Percentiles rank a stretch among this genome's conserved stretches.
Evolutionary conservation across 345 rosid species (phyloP).

Genomic region (Citrus mangshanensis): DNA sequence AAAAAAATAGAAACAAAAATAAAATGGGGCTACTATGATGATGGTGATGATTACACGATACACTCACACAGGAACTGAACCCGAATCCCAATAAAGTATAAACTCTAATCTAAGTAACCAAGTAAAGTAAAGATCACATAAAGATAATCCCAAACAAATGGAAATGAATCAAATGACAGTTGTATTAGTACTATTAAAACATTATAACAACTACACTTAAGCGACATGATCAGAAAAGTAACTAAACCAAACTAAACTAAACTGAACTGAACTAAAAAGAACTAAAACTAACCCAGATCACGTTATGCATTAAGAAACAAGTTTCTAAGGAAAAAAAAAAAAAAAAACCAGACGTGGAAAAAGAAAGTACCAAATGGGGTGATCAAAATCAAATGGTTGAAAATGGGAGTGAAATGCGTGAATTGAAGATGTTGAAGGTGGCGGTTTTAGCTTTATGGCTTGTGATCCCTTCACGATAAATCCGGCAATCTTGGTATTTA

Average conservation of each 20-base stretch:
- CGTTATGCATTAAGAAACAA: conserved; percentile 3
- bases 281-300: conserved; percentile 21
- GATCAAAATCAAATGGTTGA: conserved; percentile 6
- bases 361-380: conserved; percentile 5
- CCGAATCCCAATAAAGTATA: conserved; percentile 14
- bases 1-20: not conserved
- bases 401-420: conserved; percentile 36
- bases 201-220: conserved; percentile 26
- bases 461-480: conserved; percentile 52
- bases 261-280: conserved; percentile 9
- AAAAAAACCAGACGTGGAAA: not conserved
- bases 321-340: conserved; percentile 1
- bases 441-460: conserved; percentile 28
- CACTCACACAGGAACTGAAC: conserved; percentile 1
- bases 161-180: conserved; percentile 19
- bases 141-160: conserved; percentile 10
- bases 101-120: conserved; percentile 34
- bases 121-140: conserved; percentile 51
- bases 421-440: conserved; percentile 29
- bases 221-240: conserved; percentile 22
- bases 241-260: not conserved
- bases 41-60: conserved; percentile 7
- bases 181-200: conserved; percentile 23
- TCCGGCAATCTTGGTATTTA: conserved; percentile 14
- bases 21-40: not conserved